Evolutionary conservation across 2,329 filamentous ascomycete species (phyloP).

Genomic region (Sphaerulina musiva): DNA sequence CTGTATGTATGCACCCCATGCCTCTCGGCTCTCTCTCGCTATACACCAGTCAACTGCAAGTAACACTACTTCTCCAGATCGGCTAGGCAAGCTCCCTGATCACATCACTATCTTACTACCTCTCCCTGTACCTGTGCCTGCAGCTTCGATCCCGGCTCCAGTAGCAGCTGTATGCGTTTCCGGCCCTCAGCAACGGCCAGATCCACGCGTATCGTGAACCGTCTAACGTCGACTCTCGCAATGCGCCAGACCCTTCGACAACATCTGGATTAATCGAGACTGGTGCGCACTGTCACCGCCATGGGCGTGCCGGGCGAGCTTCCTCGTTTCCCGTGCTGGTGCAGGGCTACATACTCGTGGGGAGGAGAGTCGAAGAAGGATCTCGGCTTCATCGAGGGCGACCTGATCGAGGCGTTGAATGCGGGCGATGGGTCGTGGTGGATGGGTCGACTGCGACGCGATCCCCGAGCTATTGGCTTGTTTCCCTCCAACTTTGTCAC

Average conservation of each 20-base stretch:
- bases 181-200: constrained; percentile 8
- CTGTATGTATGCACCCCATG: too few relatives aligned
- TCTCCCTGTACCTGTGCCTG: too few relatives aligned
- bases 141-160: too few relatives aligned
- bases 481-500: constrained; percentile 98
- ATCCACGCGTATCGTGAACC: constrained; percentile 1
- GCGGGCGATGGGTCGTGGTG: constrained; percentile 98
- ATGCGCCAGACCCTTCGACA: constrained; percentile 7
- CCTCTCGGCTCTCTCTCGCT: too few relatives aligned
- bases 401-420: constrained; percentile 96
- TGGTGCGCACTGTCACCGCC: constrained; percentile 1
- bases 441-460: constrained; percentile 85
- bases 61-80: too few relatives aligned
- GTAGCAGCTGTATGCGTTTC: neutral
- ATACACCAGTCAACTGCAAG: too few relatives aligned
- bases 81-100: too few relatives aligned
- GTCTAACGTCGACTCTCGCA: constrained; percentile 3
- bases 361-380: constrained; percentile 70
- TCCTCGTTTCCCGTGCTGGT: constrained; percentile 37
- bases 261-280: neutral
- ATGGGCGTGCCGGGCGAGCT: constrained; percentile 19
- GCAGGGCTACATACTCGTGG: constrained; percentile 38
- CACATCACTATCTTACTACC: too few relatives aligned
- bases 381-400: constrained; percentile 92
- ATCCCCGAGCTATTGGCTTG: constrained; percentile 81